Base-by-base conservation (phyloP, 2,329 filamentous ascomycete genomes). In the Epichloe uncinata region DNA sequence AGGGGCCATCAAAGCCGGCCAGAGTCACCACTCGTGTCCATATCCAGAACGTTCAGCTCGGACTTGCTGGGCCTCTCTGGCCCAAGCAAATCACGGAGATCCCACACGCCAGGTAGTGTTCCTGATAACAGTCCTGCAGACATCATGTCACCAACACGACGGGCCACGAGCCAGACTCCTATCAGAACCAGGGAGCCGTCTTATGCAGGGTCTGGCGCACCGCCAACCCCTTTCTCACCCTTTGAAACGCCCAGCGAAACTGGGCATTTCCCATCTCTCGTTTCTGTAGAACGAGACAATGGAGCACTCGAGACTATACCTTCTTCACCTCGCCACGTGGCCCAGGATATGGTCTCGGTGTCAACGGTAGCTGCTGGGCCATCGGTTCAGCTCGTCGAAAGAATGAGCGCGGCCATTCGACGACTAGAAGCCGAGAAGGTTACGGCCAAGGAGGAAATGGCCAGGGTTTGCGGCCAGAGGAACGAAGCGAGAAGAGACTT, bases 401-500 rank as follows among this genome's bases (percentile, higher is more conserved):
- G 91, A 48, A 95, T 98, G 87, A 94, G 87, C 61, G 87, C 90
- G 3, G 87, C 89, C 0, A 90, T 98, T 42, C 85, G 93, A 9
- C 81, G 91, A 5, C 73, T 98, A 0, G 93, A 98, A 63, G 87
- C 82, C 45, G 93, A 98, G 63, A 95, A 95, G 62, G 87, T 93
- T 1, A 85, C 84, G 1, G 82, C 84, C 13, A 88, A 85, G 60
- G 93, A 98, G 62, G 93, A 98, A 64, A 74, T 96, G 55, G 73
- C 77, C 0, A 76, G 91, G 7, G 77, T 98, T 16, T 81, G 82
- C 5, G 74, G 77, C n/a, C 93, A 98, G 66, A 78, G 93, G 44
- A 93, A 98, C 61, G 89, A 95, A 63, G 88, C 91, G 3, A 75
- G 93, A n/a, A 77, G 83, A 48, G 89, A 97, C 66, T 88, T 97